Evolutionary conservation across 1,139 yeast genomes (phyloP), one percentile per base, ranked within the genome.

Genomic region (Saccharomyces hybrid): DNA sequence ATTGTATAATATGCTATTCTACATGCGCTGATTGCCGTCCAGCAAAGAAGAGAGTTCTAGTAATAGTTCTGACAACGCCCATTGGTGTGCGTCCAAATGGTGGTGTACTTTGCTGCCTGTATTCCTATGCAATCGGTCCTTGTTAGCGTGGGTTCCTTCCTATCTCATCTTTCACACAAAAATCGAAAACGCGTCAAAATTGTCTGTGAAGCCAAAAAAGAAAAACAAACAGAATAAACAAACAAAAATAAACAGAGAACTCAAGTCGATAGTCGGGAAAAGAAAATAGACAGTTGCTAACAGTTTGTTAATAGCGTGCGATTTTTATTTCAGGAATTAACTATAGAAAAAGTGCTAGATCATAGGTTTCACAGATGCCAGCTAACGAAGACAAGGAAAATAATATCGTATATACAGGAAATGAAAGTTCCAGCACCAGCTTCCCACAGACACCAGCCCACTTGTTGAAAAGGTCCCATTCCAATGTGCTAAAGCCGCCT

Each of bases 141-240:
- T 38, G 6, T 16, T 16, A 38, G 25, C n/a, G 25, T 38, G 6
- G 4, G 25, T 11, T 38, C 13, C 44, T 9, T 38, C 23, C 23
- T 20, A 20, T 20, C 23, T 20, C 23, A 5, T 11, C 25, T 16
- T 13, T 38, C 44, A 38, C 44, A 38, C 44, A 38, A 38, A 38
- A 11, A 16, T 38, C 44, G 44, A 16, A 20, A 38, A 38, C 44
- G 44, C 44, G 44, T 38, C 44, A 38, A 38, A 9, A 16, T 38
- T 5, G 44, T 38, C n/a, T 16, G 55, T 53, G 16, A 55, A 38
- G 71, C 67, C 80, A 72, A 59, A 54, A 60, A 48, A 20, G 53
- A 56, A 60, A 55, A 64, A 65, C 44, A 54, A 60, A 46, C 44
- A 38, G 13, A 38, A 38, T 38, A 38, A 16, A 16, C 44, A 38